These are phyloP conservation scores for Medicago lupulina DNA, from an alignment of 306 rosid species.

Conservation along the genomic window DNA sequence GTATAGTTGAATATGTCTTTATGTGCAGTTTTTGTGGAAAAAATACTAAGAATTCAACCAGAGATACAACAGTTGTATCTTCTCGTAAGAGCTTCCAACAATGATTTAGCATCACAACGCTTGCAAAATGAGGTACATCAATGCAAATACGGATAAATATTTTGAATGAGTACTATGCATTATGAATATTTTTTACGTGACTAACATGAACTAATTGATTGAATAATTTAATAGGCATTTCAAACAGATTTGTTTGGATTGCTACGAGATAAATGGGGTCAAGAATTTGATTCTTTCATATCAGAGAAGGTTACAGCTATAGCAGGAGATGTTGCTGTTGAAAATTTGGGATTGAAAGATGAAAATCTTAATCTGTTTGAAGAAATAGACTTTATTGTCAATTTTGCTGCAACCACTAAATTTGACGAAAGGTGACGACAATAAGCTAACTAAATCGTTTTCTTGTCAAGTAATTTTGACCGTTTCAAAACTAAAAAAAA, in stretches of 20 bases:
- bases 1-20: neutral
- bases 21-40: slow-evolving; percentile 68
- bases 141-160: neutral
- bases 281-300: slow-evolving; percentile 22
- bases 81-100: slow-evolving; percentile 56
- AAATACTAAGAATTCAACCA: slow-evolving; percentile 63
- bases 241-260: neutral
- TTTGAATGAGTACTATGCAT: no score
- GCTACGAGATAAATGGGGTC: slow-evolving; percentile 13
- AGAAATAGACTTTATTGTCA: slow-evolving; percentile 40
- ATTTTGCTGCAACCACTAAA: slow-evolving; percentile 49
- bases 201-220: neutral
- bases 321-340: slow-evolving; percentile 44
- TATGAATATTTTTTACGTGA: neutral
- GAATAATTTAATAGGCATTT: neutral
- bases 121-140: slow-evolving; percentile 54
- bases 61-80: slow-evolving; percentile 65
- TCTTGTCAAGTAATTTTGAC: no score
- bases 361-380: slow-evolving; percentile 25
- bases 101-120: slow-evolving; percentile 50
- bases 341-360: slow-evolving; percentile 44
- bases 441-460: no score
- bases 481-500: no score
- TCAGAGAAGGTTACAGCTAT: slow-evolving; percentile 38
- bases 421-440: slow-evolving; percentile 5